Evolutionary conservation across 306 rosid species (phyloP).

Genomic region (Fragaria nilgerrensis): DNA sequence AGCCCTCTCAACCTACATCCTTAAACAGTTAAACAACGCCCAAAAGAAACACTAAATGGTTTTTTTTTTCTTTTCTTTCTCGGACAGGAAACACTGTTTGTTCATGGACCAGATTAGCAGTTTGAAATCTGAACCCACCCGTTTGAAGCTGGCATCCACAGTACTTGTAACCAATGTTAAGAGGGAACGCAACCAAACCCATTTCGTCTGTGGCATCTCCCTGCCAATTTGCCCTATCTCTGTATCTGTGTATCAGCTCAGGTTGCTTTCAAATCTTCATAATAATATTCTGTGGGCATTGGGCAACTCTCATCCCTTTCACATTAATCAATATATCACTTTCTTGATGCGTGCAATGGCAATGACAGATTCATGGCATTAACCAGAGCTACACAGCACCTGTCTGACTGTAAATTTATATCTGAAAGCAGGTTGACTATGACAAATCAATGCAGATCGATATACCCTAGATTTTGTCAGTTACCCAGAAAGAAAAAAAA

Average conservation of each 20-base stretch:
- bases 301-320: conserved; percentile 56
- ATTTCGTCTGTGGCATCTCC: conserved; percentile 5
- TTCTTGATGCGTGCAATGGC: conserved; percentile 28
- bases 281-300: conserved; percentile 64
- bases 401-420: conserved; percentile 18
- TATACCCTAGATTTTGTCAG: neutral
- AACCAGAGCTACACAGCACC: conserved; percentile 8
- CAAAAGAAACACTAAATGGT: too few species aligned
- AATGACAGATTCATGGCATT: conserved; percentile 22
- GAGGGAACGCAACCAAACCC: conserved; percentile 4
- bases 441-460: neutral
- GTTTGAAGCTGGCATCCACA: too few species aligned
- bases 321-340: conserved; percentile 52
- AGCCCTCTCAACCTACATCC: too few species aligned
- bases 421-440: neutral
- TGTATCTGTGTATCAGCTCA: conserved; percentile 32
- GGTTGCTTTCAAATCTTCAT: conserved; percentile 75
- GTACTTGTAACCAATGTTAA: neutral
- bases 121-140: too few species aligned
- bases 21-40: too few species aligned
- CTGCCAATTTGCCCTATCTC: conserved; percentile 35
- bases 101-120: too few species aligned
- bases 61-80: too few species aligned
- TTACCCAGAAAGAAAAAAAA: neutral
- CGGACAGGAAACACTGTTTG: too few species aligned